Percentiles rank a stretch among this genome's conserved stretches.
Conservation (phyloP, 129 eudicot genomes). For the Tagetes erecta region DNA sequence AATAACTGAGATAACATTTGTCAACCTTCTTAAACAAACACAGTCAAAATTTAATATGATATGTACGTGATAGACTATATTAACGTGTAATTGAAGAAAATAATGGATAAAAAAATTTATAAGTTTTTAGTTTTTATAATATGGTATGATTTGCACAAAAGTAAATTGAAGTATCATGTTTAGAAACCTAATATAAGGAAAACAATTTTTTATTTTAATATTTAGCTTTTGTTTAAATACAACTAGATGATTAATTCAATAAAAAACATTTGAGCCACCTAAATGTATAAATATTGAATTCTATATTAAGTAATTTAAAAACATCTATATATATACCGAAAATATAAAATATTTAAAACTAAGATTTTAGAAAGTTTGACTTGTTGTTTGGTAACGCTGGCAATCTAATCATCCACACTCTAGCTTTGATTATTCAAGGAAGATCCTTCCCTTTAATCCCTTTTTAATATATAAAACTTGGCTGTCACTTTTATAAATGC, state of each 20-base stretch:
- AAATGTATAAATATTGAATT: neutral
- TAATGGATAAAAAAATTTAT: neutral
- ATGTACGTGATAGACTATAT: neutral
- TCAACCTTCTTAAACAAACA: too few relatives aligned
- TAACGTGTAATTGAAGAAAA: neutral
- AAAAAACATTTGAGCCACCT: neutral
- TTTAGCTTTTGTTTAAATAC: neutral
- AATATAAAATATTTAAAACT: neutral
- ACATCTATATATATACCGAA: neutral
- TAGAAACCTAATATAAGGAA: neutral
- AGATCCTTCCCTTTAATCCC: constrained; percentile 23
- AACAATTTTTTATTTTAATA: neutral
- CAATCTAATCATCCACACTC: constrained; percentile 26
- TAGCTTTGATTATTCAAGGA: constrained; percentile 35
- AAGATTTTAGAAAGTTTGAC: constrained; percentile 8
- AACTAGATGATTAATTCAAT: neutral
- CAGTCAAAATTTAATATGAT: too few relatives aligned
- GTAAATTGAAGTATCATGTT: neutral
- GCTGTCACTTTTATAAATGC: constrained; percentile 27
- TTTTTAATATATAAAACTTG: constrained; percentile 27
- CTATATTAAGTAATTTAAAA: neutral
- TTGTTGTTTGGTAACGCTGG: constrained; percentile 19
- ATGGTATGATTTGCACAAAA: neutral
- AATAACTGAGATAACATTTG: too few relatives aligned
- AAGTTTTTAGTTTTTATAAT: too few relatives aligned